A percentile compares a stretch with the other conserved stretches of the same genome.
Conservation (phyloP, 2,329 filamentous ascomycete genomes). For the Scolecobasidium constrictum region DNA sequence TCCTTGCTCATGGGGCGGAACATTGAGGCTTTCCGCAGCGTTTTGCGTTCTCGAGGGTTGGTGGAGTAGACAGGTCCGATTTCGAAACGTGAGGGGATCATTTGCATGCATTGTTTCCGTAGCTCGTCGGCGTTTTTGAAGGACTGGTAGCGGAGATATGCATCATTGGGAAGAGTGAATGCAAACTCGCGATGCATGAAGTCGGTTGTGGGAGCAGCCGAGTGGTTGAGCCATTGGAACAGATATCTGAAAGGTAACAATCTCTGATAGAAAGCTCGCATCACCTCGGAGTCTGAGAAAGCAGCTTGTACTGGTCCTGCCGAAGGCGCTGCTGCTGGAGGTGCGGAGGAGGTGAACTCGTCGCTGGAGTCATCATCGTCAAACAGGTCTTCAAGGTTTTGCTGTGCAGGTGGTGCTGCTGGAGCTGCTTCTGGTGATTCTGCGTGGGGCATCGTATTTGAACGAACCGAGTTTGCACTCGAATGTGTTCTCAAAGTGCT, state of each 20-base stretch:
- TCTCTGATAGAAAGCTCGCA: conserved; percentile 90
- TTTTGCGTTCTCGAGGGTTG: conserved; percentile 89
- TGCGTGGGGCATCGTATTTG: conserved; percentile 35
- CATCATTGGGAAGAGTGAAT: conserved; percentile 85
- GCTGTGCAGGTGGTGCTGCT: conserved; percentile 12
- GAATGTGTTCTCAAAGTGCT: neutral
- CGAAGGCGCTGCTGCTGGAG: conserved; percentile 16
- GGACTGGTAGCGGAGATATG: conserved; percentile 85
- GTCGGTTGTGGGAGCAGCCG: conserved; percentile 71
- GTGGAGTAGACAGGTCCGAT: conserved; percentile 95
- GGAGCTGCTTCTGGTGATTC: conserved; percentile 25
- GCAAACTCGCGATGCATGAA: conserved; percentile 93
- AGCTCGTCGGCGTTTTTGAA: conserved; percentile 54
- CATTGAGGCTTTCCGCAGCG: conserved; percentile 63
- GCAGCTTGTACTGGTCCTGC: neutral
- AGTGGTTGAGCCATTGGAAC: conserved; percentile 97
- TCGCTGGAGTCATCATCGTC: conserved; percentile 46
- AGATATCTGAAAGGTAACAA: conserved; percentile 90
- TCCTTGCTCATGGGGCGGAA: conserved; percentile 89
- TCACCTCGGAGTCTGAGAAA: conserved; percentile 65
- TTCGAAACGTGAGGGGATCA: conserved; percentile 90
- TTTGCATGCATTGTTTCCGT: conserved; percentile 78
- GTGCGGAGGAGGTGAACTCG: conserved; percentile 46
- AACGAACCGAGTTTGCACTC: neutral
- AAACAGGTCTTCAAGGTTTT: conserved; percentile 49